Evolutionary conservation across 2,329 filamentous ascomycete genomes (phyloP).

Genomic region (Venturia carpophila): DNA sequence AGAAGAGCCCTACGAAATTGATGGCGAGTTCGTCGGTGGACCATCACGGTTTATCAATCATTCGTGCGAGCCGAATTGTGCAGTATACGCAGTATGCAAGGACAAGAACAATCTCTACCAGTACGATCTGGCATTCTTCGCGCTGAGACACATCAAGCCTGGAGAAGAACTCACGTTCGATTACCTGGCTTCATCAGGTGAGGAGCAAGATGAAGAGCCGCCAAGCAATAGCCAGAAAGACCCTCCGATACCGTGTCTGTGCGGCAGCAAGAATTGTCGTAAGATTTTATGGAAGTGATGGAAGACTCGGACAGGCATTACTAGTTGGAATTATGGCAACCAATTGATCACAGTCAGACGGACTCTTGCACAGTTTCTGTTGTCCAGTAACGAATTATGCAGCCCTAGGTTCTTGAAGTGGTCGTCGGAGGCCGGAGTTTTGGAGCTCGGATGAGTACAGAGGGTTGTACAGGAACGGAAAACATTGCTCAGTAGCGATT

Average conservation of each 20-base stretch:
- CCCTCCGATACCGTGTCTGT: slow-evolving; percentile 42
- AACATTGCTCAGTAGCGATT: neutral
- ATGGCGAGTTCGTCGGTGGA: slow-evolving; percentile 69
- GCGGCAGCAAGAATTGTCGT: slow-evolving; percentile 58
- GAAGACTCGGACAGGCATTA: neutral
- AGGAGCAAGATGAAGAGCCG: slow-evolving; percentile 28
- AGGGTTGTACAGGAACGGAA: neutral
- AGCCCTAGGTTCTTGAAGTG: neutral
- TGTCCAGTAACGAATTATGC: neutral
- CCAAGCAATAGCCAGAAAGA: slow-evolving; percentile 25
- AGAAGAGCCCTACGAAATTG: slow-evolving; percentile 40
- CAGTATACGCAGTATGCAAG: slow-evolving; percentile 71
- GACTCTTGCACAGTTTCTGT: neutral
- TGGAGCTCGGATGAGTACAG: neutral
- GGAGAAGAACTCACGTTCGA: slow-evolving; percentile 72
- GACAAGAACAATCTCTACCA: slow-evolving; percentile 67
- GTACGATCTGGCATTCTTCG: slow-evolving; percentile 72
- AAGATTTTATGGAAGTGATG: slow-evolving; percentile 54
- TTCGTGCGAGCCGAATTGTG: slow-evolving; percentile 68
- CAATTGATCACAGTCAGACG: neutral
- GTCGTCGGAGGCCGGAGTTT: neutral
- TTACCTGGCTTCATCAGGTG: slow-evolving; percentile 50
- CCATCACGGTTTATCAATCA: slow-evolving; percentile 80
- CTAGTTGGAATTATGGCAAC: neutral
- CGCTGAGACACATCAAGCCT: slow-evolving; percentile 55